A percentile compares a stretch with the other conserved stretches of the same genome.
These are phyloP conservation scores for Arthrinium phaeospermum DNA, from an alignment of 2,329 filamentous ascomycete genomes.

Conservation along the genomic window DNA sequence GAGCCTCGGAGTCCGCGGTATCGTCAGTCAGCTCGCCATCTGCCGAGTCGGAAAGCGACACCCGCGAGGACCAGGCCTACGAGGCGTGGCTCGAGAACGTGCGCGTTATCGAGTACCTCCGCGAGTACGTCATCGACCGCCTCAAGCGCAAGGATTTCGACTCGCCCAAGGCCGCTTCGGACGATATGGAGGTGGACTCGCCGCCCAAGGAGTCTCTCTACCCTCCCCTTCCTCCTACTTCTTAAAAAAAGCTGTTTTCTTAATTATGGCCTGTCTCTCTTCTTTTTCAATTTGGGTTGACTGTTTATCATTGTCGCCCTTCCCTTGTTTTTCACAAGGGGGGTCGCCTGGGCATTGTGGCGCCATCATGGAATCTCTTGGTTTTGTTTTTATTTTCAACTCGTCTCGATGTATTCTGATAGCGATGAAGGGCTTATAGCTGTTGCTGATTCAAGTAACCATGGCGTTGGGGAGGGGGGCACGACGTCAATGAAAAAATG, in stretches of 20 bases:
- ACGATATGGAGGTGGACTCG: conserved; percentile 41
- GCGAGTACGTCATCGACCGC: conserved; percentile 62
- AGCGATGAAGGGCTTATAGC: background rate
- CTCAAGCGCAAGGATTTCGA: conserved; percentile 63
- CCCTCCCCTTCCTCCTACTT: conserved; percentile 37
- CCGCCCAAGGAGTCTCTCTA: conserved; percentile 43
- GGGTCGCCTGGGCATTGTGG: background rate
- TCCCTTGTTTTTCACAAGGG: background rate
- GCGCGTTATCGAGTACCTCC: conserved; percentile 66
- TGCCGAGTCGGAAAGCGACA: conserved; percentile 57
- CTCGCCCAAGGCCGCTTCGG: conserved; percentile 42
- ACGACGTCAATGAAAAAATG: conserved; percentile 16
- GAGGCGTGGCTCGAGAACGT: conserved; percentile 71
- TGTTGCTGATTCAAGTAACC: background rate
- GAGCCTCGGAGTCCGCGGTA: conserved; percentile 47
- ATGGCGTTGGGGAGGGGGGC: conserved; percentile 5
- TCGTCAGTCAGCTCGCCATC: conserved; percentile 60
- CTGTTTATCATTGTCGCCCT: background rate
- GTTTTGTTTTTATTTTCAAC: background rate
- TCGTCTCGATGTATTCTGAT: conserved; percentile 14
- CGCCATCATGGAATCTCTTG: background rate
- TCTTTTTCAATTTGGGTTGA: background rate
- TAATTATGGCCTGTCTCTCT: background rate
- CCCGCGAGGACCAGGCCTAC: conserved; percentile 64
- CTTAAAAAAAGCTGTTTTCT: background rate